Conservation (phyloP, 768 basidiomycete genomes). For the Lactarius trivialis region DNA sequence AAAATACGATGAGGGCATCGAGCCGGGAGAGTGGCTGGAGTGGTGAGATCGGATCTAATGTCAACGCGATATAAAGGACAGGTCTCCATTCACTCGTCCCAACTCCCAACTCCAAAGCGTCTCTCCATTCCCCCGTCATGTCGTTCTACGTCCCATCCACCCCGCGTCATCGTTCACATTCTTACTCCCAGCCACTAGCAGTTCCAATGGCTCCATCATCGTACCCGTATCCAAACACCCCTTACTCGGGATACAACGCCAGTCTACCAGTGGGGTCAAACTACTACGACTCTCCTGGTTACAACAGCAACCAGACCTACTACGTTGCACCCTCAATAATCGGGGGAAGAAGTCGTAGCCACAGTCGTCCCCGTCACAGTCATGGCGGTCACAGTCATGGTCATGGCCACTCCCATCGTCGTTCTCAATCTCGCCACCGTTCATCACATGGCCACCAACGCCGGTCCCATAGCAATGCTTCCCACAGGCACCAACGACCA, state of each 20-base stretch:
- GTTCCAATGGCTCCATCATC: slow-evolving; percentile 9
- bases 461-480: slow-evolving; percentile 13
- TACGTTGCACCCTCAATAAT: slow-evolving; percentile 22
- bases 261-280: slow-evolving; percentile 5
- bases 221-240: slow-evolving; percentile 23
- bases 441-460: slow-evolving; percentile 19
- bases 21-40: not conserved
- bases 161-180: slow-evolving; percentile 23
- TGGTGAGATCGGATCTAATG: slow-evolving; percentile 8
- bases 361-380: slow-evolving; percentile 22
- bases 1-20: not conserved
- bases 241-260: slow-evolving; percentile 22
- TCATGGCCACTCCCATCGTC: slow-evolving; percentile 13
- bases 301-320: slow-evolving; percentile 13
- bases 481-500: slow-evolving; percentile 13
- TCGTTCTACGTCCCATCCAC: slow-evolving; percentile 28
- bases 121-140: slow-evolving; percentile 9
- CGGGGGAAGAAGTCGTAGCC: slow-evolving; percentile 21
- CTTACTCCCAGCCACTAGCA: slow-evolving; percentile 18
- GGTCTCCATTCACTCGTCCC: slow-evolving; percentile 1
- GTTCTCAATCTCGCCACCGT: slow-evolving; percentile 4
- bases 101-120: slow-evolving; percentile 2
- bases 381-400: slow-evolving; percentile 6
- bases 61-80: slow-evolving; percentile 6
- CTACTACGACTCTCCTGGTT: slow-evolving; percentile 8